Base-by-base conservation (phyloP, 2,329 filamentous ascomycete species). In the Clonostachys byssicola region DNA sequence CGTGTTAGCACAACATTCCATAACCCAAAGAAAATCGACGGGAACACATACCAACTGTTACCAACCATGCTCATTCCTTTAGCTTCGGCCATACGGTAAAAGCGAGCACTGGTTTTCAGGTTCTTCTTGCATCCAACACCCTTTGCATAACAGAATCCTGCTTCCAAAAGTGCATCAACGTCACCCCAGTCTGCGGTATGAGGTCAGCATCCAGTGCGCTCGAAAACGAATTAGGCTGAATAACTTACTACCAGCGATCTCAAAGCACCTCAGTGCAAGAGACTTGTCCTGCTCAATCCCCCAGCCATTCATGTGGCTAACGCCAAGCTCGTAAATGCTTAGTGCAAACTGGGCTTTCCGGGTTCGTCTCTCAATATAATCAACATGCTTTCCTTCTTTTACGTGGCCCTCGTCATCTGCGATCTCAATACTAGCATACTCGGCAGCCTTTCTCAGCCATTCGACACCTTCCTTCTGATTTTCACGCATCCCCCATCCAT, bases 261-360 rank as follows among this genome's bases (percentile, higher is more conserved):
- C 94, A 62, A 96, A 99, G 63, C 94, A 99, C 46, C 91, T 81
- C 58, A 99, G 68, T 1, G 91, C 94, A 49, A 97, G 77, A 6
- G 80, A 71, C 64, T 94, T 95, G 62, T 99, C 94, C 66, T 95
- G 91, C 56, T 92, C 84, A 38, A 95, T 95, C 14, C 94, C 94
- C 94, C 94, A 99, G 6, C 94, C 94, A 58, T 99, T 96, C 83
- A 96, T 91, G 62, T 97, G 92, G 62, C 90, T 95, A 23, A 96
- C 91, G 5, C 94, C 94, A 20, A 99, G 77, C 69, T 99, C 94
- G 58, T 99, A 99, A 46, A 97, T 92, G 58, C 91, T 94, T 41
- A 97, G 76, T 1, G 92, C 94, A 64, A 97, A 96, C 60, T 97
- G 92, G 12, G 92, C 92, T 60, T 91, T 90, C 52, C 91, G 85